Base-by-base conservation (phyloP, 305 asterid species). In the Salvia sclarea region DNA sequence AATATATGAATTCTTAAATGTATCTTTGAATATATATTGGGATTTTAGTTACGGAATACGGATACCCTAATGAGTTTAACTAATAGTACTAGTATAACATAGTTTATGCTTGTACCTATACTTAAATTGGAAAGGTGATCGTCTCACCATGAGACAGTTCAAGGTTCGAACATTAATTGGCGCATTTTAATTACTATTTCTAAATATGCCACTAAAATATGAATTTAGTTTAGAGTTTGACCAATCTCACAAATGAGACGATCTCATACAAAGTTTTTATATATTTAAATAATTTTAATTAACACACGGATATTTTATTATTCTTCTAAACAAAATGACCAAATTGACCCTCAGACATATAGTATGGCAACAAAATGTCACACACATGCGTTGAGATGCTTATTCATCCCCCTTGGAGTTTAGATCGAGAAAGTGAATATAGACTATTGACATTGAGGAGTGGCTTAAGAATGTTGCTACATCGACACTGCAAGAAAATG, bases 371-470 rank as follows among this genome's bases (percentile, higher is more conserved):
- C 16, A 25, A 43, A 5, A 55, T 37, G 55, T 54, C 50, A 54
- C 55, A 53, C 66, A 53, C 66, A 61, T 24, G 54, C 40, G 54
- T 53, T 60, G 50, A 41, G 64, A 73, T 64, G 74, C 71, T 64
- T 61, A 58, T 78, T 73, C 82, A 71, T 18, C 81, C 59, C 76
- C 70, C 72, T 47, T 79, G 66, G 65, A 65, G 47, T 24, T n/a
- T 59, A 66, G 77, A 66, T 66, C 73, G 58, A 48, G 77, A 66
- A 73, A 66, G 57, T 57, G 69, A 73, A 72, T 72, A 35, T 45
- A 55, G 52, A 17, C 63, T 58, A 57, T 54, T 22, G 67, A 16
- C 67, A 22, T 12, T 14, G 38, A 57, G 21, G 61, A 44, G 10
- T 58, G 61, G 68, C 61, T 59, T 45, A 48, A 70, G 75, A 64